A percentile compares a stretch with the other conserved stretches of the same genome.
phyloP scores from a whole-genome alignment of 768 basidiomycete species.

The Peribolospora kevripleyi region DNA sequence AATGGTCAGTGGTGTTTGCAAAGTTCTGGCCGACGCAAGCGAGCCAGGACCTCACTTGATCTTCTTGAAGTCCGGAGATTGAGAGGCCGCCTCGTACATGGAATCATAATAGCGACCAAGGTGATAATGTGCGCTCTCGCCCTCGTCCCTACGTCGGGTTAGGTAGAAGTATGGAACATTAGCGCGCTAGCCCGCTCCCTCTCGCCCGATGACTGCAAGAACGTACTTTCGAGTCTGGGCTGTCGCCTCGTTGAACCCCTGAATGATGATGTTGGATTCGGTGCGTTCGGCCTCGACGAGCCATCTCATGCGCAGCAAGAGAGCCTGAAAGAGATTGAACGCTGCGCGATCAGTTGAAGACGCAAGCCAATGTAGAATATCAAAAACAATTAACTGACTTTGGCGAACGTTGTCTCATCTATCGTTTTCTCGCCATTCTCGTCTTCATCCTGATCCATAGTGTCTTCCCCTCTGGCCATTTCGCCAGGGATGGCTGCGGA shows the following conservation, averaged over 20 bases:
- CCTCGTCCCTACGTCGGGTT: not conserved
- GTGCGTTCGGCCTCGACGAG: slow-evolving; percentile 72
- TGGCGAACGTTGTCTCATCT: too few relatives aligned
- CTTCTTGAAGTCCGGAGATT: slow-evolving; percentile 5
- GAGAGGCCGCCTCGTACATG: slow-evolving; percentile 4
- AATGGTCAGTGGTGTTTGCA: slow-evolving; percentile 26
- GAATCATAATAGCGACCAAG: slow-evolving; percentile 65
- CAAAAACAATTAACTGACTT: too few relatives aligned
- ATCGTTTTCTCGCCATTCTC: too few relatives aligned
- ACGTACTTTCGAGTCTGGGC: too few relatives aligned
- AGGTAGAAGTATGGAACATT: too few relatives aligned
- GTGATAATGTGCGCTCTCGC: slow-evolving; percentile 61
- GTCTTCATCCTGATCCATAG: too few relatives aligned
- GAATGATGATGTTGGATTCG: slow-evolving; percentile 37
- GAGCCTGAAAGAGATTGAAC: slow-evolving; percentile 25
- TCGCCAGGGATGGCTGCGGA: too few relatives aligned
- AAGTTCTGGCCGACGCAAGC: not conserved
- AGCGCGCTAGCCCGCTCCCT: too few relatives aligned
- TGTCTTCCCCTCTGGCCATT: too few relatives aligned
- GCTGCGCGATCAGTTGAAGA: too few relatives aligned
- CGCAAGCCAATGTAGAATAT: too few relatives aligned
- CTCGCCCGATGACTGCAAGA: too few relatives aligned
- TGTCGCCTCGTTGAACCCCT: slow-evolving; percentile 22
- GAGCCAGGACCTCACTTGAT: not conserved
- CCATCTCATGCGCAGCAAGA: slow-evolving; percentile 67